Evolutionary conservation across 257 asterid species (phyloP).

Genomic region (Solanum sparsipilum): DNA sequence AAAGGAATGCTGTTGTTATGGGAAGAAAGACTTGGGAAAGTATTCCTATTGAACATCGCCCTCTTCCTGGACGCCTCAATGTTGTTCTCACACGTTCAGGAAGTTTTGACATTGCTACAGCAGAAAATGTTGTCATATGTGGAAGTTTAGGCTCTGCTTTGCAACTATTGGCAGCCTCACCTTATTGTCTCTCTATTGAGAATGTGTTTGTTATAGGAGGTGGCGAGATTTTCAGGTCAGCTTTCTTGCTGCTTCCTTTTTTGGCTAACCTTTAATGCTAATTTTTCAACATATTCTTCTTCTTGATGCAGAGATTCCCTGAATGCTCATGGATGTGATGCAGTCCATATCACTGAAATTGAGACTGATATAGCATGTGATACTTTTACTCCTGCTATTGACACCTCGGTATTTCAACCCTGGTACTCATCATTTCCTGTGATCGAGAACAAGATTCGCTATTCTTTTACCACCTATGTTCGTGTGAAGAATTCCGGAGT

Average conservation of each 20-base stretch:
- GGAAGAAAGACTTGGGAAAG: conserved; percentile 99
- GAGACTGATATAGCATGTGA: conserved; percentile 58
- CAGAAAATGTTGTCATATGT: conserved; percentile 57
- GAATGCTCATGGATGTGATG: conserved; percentile 71
- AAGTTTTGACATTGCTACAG: conserved; percentile 32
- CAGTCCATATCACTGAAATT: conserved; percentile 81
- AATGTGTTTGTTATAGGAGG: conserved; percentile 89
- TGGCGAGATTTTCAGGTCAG: conserved; percentile 80
- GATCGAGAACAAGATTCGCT: conserved; percentile 48
- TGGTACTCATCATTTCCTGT: conserved; percentile 73
- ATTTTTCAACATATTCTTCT: not conserved
- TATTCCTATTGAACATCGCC: conserved; percentile 68
- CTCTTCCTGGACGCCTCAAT: conserved; percentile 89
- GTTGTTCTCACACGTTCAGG: conserved; percentile 79
- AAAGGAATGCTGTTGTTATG: conserved; percentile 89
- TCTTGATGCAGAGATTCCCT: conserved; percentile 65
- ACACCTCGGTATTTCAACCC: conserved; percentile 60
- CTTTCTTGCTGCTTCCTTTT: not conserved
- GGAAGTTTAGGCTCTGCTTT: conserved; percentile 62
- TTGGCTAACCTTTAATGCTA: not conserved
- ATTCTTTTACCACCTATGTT: conserved; percentile 63
- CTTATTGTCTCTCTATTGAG: conserved; percentile 53
- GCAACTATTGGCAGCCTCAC: conserved; percentile 58
- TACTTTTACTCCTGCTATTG: conserved; percentile 74
- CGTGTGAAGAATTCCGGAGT: conserved; percentile 28